Percentiles rank a stretch among this genome's conserved stretches.
Evolutionary conservation across 768 basidiomycete genomes (phyloP).

Genomic region (Suillus brevipes): DNA sequence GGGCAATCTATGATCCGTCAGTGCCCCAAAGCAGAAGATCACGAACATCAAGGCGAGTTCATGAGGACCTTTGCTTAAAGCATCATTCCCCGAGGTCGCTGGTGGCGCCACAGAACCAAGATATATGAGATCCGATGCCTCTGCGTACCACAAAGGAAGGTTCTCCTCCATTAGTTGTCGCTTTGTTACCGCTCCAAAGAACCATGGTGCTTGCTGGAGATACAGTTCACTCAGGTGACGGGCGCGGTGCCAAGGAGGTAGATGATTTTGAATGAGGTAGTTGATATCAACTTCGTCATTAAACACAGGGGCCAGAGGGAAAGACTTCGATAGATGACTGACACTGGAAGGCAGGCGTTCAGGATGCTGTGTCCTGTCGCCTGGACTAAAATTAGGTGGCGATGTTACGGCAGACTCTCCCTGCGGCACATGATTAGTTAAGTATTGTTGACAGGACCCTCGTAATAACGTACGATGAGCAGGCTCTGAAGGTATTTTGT

Average conservation of each 20-base stretch:
- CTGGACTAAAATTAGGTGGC: not conserved
- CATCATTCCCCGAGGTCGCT: conserved; percentile 8
- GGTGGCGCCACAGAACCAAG: conserved; percentile 29
- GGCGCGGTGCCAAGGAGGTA: conserved; percentile 62
- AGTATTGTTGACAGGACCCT: not conserved
- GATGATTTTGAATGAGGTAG: conserved; percentile 46
- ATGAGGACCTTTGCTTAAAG: conserved; percentile 42
- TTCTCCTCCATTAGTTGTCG: conserved; percentile 64
- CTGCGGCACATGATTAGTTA: conserved; percentile 15
- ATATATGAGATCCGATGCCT: conserved; percentile 35
- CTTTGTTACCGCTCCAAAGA: conserved; percentile 69
- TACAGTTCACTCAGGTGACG: conserved; percentile 64
- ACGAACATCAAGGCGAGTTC: conserved; percentile 65
- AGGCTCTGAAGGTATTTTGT: conserved; percentile 44
- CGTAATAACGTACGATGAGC: conserved; percentile 48
- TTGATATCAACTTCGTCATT: conserved; percentile 42
- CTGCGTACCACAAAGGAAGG: conserved; percentile 66
- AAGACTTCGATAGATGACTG: conserved; percentile 37
- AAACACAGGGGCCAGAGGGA: conserved; percentile 49
- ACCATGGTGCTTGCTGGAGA: conserved; percentile 79
- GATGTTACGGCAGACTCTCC: conserved; percentile 22
- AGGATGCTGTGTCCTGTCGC: not conserved
- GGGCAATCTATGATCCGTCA: conserved; percentile 55
- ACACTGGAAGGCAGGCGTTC: conserved; percentile 22
- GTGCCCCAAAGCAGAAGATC: conserved; percentile 60